A percentile compares a stretch with the other conserved stretches of the same genome.
These are phyloP conservation scores for Yarrowia sp. DNA, from an alignment of 805 yeast species.

Conservation along the genomic window DNA sequence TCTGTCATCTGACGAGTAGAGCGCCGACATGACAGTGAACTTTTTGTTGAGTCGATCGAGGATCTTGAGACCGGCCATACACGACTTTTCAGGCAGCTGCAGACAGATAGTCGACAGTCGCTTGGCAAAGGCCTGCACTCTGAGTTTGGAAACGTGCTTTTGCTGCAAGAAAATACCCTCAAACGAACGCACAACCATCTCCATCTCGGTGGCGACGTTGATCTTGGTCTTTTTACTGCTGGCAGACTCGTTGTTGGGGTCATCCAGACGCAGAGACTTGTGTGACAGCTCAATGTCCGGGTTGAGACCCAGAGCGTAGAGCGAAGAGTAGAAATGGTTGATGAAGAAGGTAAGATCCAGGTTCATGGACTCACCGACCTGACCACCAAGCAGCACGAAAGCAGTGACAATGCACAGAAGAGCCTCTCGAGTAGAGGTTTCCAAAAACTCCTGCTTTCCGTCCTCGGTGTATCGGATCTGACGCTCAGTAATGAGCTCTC, in stretches of 20 bases:
- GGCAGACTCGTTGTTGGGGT: slow-evolving; percentile 52
- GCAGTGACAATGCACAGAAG: slow-evolving; percentile 85
- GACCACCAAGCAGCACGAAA: slow-evolving; percentile 77
- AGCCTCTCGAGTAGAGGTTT: slow-evolving; percentile 54
- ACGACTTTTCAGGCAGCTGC: slow-evolving; percentile 84
- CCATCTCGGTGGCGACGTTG: slow-evolving; percentile 85
- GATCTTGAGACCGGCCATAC: slow-evolving; percentile 73
- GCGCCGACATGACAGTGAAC: slow-evolving; percentile 68
- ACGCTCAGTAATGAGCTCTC: slow-evolving; percentile 66
- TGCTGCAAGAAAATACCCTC: slow-evolving; percentile 62
- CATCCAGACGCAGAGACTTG: slow-evolving; percentile 74
- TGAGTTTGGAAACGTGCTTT: slow-evolving; percentile 29
- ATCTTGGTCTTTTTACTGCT: slow-evolving; percentile 51
- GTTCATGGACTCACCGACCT: slow-evolving; percentile 66
- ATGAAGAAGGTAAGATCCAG: slow-evolving; percentile 82
- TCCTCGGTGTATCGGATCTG: slow-evolving; percentile 46
- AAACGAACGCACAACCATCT: slow-evolving; percentile 69
- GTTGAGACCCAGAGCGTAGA: slow-evolving; percentile 69
- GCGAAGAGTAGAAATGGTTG: slow-evolving; percentile 64
- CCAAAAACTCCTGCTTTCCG: slow-evolving; percentile 47
- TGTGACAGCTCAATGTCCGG: slow-evolving; percentile 84
- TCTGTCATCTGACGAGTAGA: slow-evolving; percentile 86
- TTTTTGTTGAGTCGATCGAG: slow-evolving; percentile 70
- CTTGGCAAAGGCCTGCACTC: slow-evolving; percentile 77
- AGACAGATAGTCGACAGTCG: slow-evolving; percentile 64